These are phyloP conservation scores for Stachybotrys elegans DNA, from an alignment of 2,329 filamentous ascomycete genomes.

Conservation along the genomic window DNA sequence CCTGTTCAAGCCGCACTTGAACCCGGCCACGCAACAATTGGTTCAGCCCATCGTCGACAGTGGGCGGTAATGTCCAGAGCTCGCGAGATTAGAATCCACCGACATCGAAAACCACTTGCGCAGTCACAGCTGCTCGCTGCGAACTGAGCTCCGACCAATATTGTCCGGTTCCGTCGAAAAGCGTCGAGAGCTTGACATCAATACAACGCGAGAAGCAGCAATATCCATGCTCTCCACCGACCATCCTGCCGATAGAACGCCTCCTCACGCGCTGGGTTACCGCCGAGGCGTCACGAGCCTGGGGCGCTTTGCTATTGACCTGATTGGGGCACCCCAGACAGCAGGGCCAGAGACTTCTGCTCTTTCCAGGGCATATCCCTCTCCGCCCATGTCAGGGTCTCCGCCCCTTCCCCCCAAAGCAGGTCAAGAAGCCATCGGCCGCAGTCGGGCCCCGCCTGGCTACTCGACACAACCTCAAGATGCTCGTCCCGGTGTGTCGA, in stretches of 20 bases:
- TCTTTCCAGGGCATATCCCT: constrained; percentile 59
- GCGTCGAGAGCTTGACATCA: too few species aligned
- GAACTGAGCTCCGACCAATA: too few species aligned
- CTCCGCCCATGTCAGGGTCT: constrained; percentile 71
- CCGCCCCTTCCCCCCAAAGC: constrained; percentile 55
- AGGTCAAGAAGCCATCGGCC: constrained; percentile 52
- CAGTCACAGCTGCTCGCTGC: too few species aligned
- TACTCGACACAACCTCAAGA: constrained; percentile 42
- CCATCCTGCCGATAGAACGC: constrained; percentile 36
- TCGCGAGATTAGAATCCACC: not conserved
- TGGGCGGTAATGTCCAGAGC: not conserved
- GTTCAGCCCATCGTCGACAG: not conserved
- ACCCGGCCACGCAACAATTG: too few species aligned
- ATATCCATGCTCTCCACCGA: constrained; percentile 51
- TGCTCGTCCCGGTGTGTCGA: constrained; percentile 44
- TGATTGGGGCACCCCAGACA: constrained; percentile 44
- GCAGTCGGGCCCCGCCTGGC: constrained; percentile 38
- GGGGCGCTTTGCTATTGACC: constrained; percentile 47
- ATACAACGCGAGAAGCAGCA: constrained; percentile 14
- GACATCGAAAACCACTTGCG: too few species aligned
- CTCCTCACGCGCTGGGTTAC: constrained; percentile 47
- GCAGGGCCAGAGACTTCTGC: constrained; percentile 45
- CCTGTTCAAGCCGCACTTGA: too few species aligned
- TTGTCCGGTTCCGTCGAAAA: too few species aligned
- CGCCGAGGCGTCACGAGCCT: constrained; percentile 52